phyloP scores from a whole-genome alignment of 208 protist species.

The Crithidia sp. region DNA sequence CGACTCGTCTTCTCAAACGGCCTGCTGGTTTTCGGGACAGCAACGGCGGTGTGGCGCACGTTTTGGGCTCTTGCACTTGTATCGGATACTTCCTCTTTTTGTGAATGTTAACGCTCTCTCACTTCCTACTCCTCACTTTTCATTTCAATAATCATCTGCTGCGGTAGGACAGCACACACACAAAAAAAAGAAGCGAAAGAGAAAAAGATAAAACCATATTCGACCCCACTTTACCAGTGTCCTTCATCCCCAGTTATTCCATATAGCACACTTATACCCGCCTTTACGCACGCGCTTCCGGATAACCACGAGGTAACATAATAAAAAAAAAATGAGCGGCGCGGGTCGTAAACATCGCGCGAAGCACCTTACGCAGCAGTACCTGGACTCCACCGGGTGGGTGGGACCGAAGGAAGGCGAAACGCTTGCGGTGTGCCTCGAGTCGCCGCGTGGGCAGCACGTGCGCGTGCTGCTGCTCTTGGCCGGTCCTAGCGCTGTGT shows the following conservation, averaged over 20 bases:
- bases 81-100: too few species aligned
- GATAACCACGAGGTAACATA: too few species aligned
- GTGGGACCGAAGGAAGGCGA: slow-evolving; percentile 50
- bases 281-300: too few species aligned
- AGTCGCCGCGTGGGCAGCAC: slow-evolving; percentile 75
- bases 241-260: slow-evolving; percentile 5
- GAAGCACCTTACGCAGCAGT: slow-evolving; percentile 84
- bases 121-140: background rate
- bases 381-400: slow-evolving; percentile 67
- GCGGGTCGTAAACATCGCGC: slow-evolving; percentile 82
- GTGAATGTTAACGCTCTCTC: background rate
- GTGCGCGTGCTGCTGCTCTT: slow-evolving; percentile 62
- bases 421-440: slow-evolving; percentile 69
- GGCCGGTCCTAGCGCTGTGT: background rate
- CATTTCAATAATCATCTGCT: too few species aligned
- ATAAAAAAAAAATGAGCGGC: slow-evolving; percentile 58
- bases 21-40: too few species aligned
- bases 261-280: background rate
- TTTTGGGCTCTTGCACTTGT: too few species aligned
- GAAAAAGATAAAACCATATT: background rate
- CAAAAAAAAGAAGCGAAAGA: background rate
- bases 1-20: too few species aligned
- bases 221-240: background rate
- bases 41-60: too few species aligned
- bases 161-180: too few species aligned